Conservation (phyloP, 805 yeast species). For the Jamesozyma hellenica region DNA sequence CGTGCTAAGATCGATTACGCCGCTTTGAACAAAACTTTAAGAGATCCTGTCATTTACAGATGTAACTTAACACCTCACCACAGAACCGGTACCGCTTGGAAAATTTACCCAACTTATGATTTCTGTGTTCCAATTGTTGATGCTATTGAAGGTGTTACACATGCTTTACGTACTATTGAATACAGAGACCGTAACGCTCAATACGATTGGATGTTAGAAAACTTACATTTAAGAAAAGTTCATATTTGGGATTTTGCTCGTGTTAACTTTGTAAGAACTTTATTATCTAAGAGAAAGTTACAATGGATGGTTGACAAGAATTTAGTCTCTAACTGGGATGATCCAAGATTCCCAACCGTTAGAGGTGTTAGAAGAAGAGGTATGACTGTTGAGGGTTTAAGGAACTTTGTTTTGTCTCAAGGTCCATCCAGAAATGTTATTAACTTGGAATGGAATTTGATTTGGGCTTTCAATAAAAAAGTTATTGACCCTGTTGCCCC, state of each 20-base stretch:
- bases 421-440: slow-evolving; percentile 97
- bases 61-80: slow-evolving; percentile 96
- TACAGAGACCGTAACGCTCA: slow-evolving; percentile 98
- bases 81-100: slow-evolving; percentile 89
- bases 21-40: slow-evolving; percentile 84
- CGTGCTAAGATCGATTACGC: slow-evolving; percentile 94
- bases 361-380: slow-evolving; percentile 99
- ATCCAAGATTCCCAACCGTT: slow-evolving; percentile 98
- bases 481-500: slow-evolving; percentile 95
- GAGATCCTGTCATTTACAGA: slow-evolving; percentile 98
- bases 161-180: slow-evolving; percentile 94
- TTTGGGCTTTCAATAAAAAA: slow-evolving; percentile 97
- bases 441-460: slow-evolving; percentile 93
- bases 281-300: slow-evolving; percentile 91
- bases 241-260: slow-evolving; percentile 98
- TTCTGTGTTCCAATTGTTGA: slow-evolving; percentile 98
- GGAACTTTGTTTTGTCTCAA: slow-evolving; percentile 86
- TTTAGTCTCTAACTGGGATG: slow-evolving; percentile 91
- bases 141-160: slow-evolving; percentile 93
- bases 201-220: slow-evolving; percentile 89
- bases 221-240: slow-evolving; percentile 77
- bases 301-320: slow-evolving; percentile 97
- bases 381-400: slow-evolving; percentile 96
- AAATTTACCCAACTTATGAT: slow-evolving; percentile 95
- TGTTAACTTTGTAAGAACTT: slow-evolving; percentile 91